A percentile compares a stretch with the other conserved stretches of the same genome.
Conservation (phyloP, 1,284 basidiomycete genomes). For the Mixia osmundae region DNA sequence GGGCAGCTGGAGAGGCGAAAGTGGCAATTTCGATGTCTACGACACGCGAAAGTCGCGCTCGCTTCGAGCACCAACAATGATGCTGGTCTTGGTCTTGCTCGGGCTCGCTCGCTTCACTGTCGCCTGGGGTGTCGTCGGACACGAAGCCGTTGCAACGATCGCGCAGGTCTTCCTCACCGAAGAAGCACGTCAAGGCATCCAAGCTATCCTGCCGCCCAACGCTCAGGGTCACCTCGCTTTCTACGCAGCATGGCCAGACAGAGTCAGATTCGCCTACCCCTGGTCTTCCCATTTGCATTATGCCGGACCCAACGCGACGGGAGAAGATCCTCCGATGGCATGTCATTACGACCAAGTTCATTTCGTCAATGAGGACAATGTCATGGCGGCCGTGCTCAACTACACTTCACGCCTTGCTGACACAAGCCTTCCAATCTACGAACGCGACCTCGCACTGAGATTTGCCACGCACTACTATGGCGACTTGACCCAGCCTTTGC, state of each 20-base stretch:
- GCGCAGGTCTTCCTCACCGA: constrained; percentile 21
- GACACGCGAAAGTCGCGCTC: too few relatives aligned
- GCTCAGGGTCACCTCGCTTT: constrained; percentile 21
- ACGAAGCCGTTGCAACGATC: constrained; percentile 21
- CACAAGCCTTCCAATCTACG: constrained; percentile 11
- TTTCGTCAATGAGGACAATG: constrained; percentile 10
- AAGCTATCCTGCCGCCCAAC: constrained; percentile 18
- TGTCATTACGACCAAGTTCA: constrained; percentile 12
- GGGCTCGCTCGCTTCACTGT: background rate
- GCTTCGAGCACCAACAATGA: too few relatives aligned
- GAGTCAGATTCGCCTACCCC: constrained; percentile 17
- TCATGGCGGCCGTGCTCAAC: constrained; percentile 11
- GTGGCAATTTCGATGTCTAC: too few relatives aligned
- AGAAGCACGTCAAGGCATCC: constrained; percentile 14
- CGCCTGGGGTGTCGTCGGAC: constrained; percentile 21
- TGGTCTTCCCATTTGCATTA: constrained; percentile 23
- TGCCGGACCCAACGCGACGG: constrained; percentile 18
- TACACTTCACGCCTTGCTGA: constrained; percentile 14
- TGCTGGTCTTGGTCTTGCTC: background rate
- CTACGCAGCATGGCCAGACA: constrained; percentile 22
- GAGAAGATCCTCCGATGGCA: constrained; percentile 20
- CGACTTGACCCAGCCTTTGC: constrained; percentile 19
- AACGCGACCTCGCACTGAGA: constrained; percentile 14
- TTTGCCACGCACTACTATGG: constrained; percentile 23
- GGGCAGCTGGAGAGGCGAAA: too few relatives aligned